Base-by-base conservation (phyloP, 768 basidiomycete genomes). In the Lactarius hatsudake region DNA sequence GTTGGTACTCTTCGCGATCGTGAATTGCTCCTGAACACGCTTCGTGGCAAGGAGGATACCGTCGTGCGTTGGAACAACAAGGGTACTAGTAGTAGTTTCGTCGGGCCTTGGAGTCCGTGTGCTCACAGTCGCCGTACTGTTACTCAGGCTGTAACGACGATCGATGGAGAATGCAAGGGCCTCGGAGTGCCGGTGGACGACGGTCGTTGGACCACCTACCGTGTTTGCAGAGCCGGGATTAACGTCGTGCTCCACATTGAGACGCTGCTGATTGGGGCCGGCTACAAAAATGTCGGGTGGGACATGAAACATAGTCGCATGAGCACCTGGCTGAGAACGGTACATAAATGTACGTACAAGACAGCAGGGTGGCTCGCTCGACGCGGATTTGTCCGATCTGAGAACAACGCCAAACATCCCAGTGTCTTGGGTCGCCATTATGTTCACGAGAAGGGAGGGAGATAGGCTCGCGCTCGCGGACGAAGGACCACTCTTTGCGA, bases 161-260 rank as follows among this genome's bases (percentile, higher is more conserved):
- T 88, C 87, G 55, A 94, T 84, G 0, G 91, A 92, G 76, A 92
- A 93, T 0, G 90, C 92, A 36, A 84, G 78, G 4, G 89, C 88
- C 63, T 89, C 86, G 1, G 92, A 91, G 73, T 94, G 92, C 71
- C 90, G 91, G 76, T 94, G 93, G 38, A 94, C 85, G 62, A 89
- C 86, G 40, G 85, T 81, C 28, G 81, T 79, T 0, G 91, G 90
- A 1, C 89, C 88, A 40, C 81, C 81, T 38, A 76, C 77, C 7
- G 75, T 77, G 42, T 80, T 81, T 5, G 73, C 77, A 38, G 75
- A 75, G 67, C 78, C 83, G 0, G 82, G 81, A 68, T 84, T 86
- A 30, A 81, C 78, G 62, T 86, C 79, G 65, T 85, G 86, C 9
- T 81, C 80, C 53, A 90, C 79, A 60, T 85, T 84, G 28, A 93